Evolutionary conservation across 2,329 filamentous ascomycete genomes (phyloP), one percentile per base, ranked within the genome.

Genomic region (Aspergillus japonicus): DNA sequence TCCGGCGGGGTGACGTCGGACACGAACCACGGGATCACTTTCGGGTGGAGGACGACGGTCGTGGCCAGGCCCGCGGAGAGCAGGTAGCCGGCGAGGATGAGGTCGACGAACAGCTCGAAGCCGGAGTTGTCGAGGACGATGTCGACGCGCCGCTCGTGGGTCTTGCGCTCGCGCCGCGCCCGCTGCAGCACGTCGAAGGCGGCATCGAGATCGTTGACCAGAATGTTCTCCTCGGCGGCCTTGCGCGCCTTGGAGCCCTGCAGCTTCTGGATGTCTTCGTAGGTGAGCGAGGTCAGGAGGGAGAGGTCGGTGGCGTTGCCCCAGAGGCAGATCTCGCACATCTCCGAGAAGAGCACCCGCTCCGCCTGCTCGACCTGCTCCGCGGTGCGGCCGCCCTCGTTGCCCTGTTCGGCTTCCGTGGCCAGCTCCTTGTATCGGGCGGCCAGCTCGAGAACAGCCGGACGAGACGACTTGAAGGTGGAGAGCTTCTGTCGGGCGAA

Each of bases 241-340:
- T 96, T 96, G 65, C 94, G 85, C 12, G 94, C 92, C 69, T 93
- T 84, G 7, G 90, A 88, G 16, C 94, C 94, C 80, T 99, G 95
- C 10, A 98, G 83, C 76, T 96, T 96, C 78, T 98, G 94, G 65
- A 99, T 96, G 71, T 98, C 95, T 69, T 97, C 93, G 75, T 96
- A 96, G 1, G 90, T 91, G 58, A 97, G 83, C 68, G 89, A 92
- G 0, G 93, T 96, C 57, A 98, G 82, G 21, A 98, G 88, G 0
- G 92, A 96, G 14, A 98, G 82, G 74, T 98, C 95, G 0, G 94
- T 98, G 1, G 94, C 95, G 74, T 98, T 98, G 11, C 94, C 94
- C 94, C 94, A 98, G 2, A 98, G 85, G 73, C 93, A 97, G 68
- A 97, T 95, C 81, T 97, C 92, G 76, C 89, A 93, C 89, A 98